A percentile compares a stretch with the other conserved stretches of the same genome.
Conservation (phyloP, 345 rosid species). For the Excoecaria agallocha region DNA sequence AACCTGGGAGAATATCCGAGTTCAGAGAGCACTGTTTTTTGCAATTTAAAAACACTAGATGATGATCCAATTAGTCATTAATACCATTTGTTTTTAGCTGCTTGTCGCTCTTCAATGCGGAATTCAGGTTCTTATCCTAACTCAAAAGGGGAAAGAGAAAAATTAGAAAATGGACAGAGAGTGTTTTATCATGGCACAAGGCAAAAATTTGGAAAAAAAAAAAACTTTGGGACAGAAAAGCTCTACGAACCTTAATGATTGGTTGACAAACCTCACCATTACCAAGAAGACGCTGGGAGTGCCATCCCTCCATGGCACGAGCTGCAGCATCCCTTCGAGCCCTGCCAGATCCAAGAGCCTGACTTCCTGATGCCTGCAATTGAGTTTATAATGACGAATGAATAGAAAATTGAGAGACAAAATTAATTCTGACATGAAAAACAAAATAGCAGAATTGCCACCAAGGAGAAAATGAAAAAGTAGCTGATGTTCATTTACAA, state of each 20-base stretch:
- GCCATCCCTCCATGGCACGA: conserved; percentile 95
- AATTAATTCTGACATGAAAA: neutral
- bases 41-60: conserved; percentile 5
- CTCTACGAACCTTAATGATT: conserved; percentile 40
- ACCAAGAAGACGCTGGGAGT: conserved; percentile 64
- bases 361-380: conserved; percentile 47
- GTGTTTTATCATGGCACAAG: neutral
- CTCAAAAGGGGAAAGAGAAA: neutral
- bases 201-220: neutral
- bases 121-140: conserved; percentile 47
- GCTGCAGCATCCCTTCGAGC: conserved; percentile 77
- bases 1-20: conserved; percentile 14
- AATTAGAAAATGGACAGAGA: neutral
- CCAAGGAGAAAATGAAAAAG: neutral
- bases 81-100: conserved; percentile 71
- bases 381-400: neutral
- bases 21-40: conserved; percentile 5
- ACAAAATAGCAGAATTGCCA: neutral
- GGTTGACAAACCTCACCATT: conserved; percentile 63
- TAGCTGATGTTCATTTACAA: neutral
- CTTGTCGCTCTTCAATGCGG: conserved; percentile 60
- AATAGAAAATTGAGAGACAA: neutral
- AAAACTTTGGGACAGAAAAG: neutral
- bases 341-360: conserved; percentile 60
- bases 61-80: neutral